Percentiles rank a stretch among this genome's conserved stretches.
Evolutionary conservation across 106 monocot species (phyloP).

Genomic region (Allium fistulosum): DNA sequence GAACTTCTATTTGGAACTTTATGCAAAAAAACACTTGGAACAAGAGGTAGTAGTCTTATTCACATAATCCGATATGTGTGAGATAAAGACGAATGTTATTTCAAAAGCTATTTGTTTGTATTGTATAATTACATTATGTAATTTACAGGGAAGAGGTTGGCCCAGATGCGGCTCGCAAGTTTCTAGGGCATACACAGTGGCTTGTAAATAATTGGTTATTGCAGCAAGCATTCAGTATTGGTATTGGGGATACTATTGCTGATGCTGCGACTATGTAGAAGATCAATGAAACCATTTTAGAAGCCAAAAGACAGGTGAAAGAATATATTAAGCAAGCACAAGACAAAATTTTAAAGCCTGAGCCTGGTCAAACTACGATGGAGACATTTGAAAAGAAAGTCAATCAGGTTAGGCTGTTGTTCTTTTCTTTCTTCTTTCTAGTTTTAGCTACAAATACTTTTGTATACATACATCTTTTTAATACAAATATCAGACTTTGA

Average conservation of each 20-base stretch:
- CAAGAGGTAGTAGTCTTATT: constrained; percentile 83
- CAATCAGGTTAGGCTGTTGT: constrained; percentile 51
- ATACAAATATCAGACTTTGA: too few species aligned
- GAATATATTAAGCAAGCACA: constrained; percentile 71
- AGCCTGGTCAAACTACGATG: constrained; percentile 94
- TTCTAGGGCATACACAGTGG: constrained; percentile 96
- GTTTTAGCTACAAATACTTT: constrained; percentile 97
- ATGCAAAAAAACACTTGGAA: constrained; percentile 92
- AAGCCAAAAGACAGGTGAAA: too few species aligned
- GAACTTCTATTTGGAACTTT: too few species aligned
- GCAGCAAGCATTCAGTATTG: too few species aligned
- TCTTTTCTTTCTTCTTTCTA: constrained; percentile 3
- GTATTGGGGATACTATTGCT: constrained; percentile 97
- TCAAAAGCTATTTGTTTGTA: too few species aligned
- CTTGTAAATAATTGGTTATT: constrained; percentile 99
- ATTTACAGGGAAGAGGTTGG: too few species aligned
- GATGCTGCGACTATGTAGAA: constrained; percentile 97
- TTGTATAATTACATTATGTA: too few species aligned
- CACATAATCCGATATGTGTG: too few species aligned
- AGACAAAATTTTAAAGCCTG: constrained; percentile 77
- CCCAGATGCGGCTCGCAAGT: constrained; percentile 96
- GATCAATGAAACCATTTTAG: constrained; percentile 97
- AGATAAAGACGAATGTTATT: too few species aligned
- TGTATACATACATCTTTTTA: too few species aligned
- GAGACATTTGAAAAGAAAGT: constrained; percentile 97